Evolutionary conservation across 345 rosid genomes (phyloP), one percentile per base, ranked within the genome.

Genomic region (Eucalyptus cloeziana): DNA sequence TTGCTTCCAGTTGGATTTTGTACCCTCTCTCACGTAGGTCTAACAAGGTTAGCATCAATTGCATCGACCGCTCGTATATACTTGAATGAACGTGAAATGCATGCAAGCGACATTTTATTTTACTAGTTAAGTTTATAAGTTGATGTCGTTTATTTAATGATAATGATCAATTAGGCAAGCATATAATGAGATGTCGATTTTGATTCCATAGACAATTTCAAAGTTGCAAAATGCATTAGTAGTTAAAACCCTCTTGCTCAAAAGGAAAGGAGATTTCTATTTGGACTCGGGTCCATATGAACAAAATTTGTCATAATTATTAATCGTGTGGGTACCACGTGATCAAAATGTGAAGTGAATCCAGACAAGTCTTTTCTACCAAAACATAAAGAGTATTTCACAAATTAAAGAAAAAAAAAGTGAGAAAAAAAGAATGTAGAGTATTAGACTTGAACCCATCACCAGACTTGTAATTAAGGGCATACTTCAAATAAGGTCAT

Each of bases 241-340:
- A 30, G 10, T 2, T 62, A 62, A 62, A 62, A 30, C 69, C 8
- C 13, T 30, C 17, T 62, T 13, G 8, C 17, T 7, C 31, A 13
- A 40, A 40, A 40, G 37, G 37, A 62, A 62, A 62, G 71, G 71
- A 62, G 33, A 0, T 30, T 62, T 30, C 15, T 62, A 30, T 30
- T 62, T 62, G 14, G 33, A n/a, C 33, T 7, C 9, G 2, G 3
- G 37, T 64, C 8, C 37, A 0, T 64, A 14, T 64, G 37, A 14
- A 64, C 19, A 0, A 2, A 0, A 14, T n/a, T 62, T 10, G 33
- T 67, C 79, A 67, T 0, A 31, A 31, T 7, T 3, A 31, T 31
- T 67, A 4, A 31, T 67, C 1, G 1, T 67, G 2, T 15, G 79
- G 43, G 12, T 31, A 67, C 21, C 11, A 31, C 22, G 10, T 8